Conservation (phyloP, 2,329 filamentous ascomycete genomes). For the Hypoxylon rubiginosum region DNA sequence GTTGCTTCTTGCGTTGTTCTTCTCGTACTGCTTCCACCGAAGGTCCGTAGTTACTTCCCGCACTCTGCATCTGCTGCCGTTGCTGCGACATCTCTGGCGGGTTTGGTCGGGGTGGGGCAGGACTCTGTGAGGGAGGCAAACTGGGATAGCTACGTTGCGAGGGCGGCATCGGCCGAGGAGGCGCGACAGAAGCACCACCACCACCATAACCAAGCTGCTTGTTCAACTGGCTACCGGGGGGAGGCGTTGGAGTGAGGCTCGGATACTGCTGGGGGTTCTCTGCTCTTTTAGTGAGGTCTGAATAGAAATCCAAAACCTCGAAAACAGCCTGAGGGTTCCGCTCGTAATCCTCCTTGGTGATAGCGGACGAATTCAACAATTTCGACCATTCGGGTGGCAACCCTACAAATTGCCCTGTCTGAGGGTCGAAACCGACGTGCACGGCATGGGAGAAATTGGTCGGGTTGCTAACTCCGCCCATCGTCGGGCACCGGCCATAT, state of each 20-base stretch:
- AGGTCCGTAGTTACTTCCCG: conserved; percentile 65
- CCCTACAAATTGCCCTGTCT: conserved; percentile 94
- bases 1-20: conserved; percentile 72
- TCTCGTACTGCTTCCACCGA: conserved; percentile 65
- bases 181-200: conserved; percentile 71
- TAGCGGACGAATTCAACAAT: conserved; percentile 92
- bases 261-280: conserved; percentile 79
- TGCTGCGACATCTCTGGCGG: conserved; percentile 61
- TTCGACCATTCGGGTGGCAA: conserved; percentile 97
- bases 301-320: conserved; percentile 88
- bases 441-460: conserved; percentile 98
- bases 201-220: conserved; percentile 74
- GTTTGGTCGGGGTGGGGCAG: conserved; percentile 60
- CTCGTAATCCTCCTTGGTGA: conserved; percentile 98
- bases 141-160: conserved; percentile 60
- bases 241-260: conserved; percentile 76
- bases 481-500: conserved; percentile 94
- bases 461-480: conserved; percentile 98
- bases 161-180: conserved; percentile 75
- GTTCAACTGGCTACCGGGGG: conserved; percentile 67
- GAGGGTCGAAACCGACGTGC: conserved; percentile 96
- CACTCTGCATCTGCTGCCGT: conserved; percentile 70
- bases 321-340: conserved; percentile 91
- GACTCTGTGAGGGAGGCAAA: conserved; percentile 54
- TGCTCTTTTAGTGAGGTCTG: conserved; percentile 81